Base-by-base conservation (phyloP, 2,329 filamentous ascomycete species). In the Chalaropsis thielavioides region DNA sequence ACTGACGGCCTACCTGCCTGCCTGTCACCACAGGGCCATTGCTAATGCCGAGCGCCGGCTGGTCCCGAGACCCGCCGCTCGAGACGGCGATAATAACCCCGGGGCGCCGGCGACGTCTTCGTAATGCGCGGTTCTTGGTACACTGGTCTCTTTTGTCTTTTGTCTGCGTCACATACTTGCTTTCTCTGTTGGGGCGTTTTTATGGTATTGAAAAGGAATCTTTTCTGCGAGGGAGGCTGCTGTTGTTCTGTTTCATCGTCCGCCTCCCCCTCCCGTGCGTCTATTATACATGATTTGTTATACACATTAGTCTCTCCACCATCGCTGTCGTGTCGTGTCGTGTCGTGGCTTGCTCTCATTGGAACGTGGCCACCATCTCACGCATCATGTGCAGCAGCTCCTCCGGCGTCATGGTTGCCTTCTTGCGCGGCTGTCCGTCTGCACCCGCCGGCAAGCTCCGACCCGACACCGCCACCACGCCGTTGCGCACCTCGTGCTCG, bases 401-500 rank as follows among this genome's bases (percentile, higher is more conserved):
- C 61, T 73, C 72, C 0, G 80, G 78, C 27, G 70, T 72, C 75
- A 83, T 75, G 13, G 75, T 72, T 69, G 75, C 72, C 62, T 74
- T 75, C 46, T 72, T 73, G 22, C 73, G 67, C 5, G 69, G 44
- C 43, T 59, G 63, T 8, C 62, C 59, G 1, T 65, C 22, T n/a
- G 54, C 62, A 22, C 40, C 66, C 64, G n/a, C 69, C 3, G 72
- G 69, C 15, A 77, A 70, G 19, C 73, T 73, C 1, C 72, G 71
- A 38, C 77, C 70, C 64, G 81, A 77, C 40, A 78, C 79, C 35
- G 71, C 81, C 40, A 91, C 77, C n/a, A 78, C 80, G 46, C 79
- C 77, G 15, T 77, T 78, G n/a, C 77, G 75, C 1, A 88, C 74
- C 69, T 92, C 84, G 65, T 79, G 79, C 38, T 83, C 78, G 0